Conservation (phyloP, 1,284 basidiomycete species). For the Porodaedalea pini region DNA sequence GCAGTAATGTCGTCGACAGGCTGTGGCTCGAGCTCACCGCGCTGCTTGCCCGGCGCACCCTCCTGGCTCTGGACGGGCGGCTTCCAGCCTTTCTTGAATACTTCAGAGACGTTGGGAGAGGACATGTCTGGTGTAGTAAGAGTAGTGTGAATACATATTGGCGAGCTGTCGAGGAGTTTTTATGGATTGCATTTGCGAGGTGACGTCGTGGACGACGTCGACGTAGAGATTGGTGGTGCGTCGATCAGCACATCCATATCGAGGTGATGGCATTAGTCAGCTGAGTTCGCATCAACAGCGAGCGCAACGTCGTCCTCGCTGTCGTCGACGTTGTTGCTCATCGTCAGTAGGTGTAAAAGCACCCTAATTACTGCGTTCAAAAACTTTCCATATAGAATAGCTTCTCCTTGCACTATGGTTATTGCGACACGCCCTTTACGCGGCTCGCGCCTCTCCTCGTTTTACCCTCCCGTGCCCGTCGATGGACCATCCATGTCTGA, state of each 20-base stretch:
- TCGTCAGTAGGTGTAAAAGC: background rate
- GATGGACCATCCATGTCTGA: slow-evolving; percentile 54
- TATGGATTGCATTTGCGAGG: background rate
- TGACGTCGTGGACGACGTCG: slow-evolving; percentile 11
- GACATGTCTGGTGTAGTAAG: slow-evolving; percentile 6
- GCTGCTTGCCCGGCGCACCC: slow-evolving; percentile 16
- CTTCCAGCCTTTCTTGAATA: slow-evolving; percentile 21
- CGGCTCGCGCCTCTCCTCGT: slow-evolving; percentile 71
- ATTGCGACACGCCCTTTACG: slow-evolving; percentile 48
- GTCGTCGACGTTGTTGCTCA: background rate
- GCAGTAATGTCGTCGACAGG: slow-evolving; percentile 48
- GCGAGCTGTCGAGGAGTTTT: too few species aligned
- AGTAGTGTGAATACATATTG: background rate
- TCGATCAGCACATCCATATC: too few species aligned
- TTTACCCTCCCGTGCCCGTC: slow-evolving; percentile 67
- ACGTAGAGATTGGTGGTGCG: background rate
- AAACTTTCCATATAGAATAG: background rate
- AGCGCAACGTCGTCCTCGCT: background rate
- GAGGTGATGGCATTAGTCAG: background rate
- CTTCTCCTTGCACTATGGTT: background rate
- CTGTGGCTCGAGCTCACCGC: slow-evolving; percentile 32
- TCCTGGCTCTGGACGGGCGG: slow-evolving; percentile 16
- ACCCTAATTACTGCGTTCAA: background rate
- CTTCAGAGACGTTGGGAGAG: slow-evolving; percentile 5
- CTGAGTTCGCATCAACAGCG: background rate